Base-by-base conservation (phyloP, 2,329 filamentous ascomycete genomes). In the Bipolaris bicolor region DNA sequence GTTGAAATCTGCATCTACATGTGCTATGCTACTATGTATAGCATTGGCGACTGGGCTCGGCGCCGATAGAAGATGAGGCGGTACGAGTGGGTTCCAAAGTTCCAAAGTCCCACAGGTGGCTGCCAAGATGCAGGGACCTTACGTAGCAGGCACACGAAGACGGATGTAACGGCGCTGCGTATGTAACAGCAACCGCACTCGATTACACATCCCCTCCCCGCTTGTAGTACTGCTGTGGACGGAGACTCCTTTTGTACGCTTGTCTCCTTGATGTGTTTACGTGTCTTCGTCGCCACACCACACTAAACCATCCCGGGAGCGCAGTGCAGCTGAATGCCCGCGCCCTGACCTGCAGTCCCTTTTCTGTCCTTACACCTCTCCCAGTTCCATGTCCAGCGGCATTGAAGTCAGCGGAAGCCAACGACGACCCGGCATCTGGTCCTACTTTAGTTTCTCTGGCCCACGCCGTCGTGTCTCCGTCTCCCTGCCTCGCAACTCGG, bases 381-480 rank as follows among this genome's bases (percentile, higher is more conserved):
- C 52, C 62, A 59, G 64, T 68, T 64, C 77, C 73, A 85, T 85
- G 83, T 85, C 83, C 77, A 83, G 82, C 77, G 79, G 80, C 64
- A 75, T 82, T 66, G 80, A 83, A 76, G 76, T 78, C 67, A 57
- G 61, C 63, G 67, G 63, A 58, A 65, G 67, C 64, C 78, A 78
- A 75, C 76, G 77, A 69, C 79, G 78, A 69, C 77, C 80, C 65
- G 78, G 76, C 65, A 79, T 84, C 67, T 84, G 82, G 79, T 83
- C 82, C 48, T 82, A 84, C 73, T 76, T 83, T 63, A 79, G 80
- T 63, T 81, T 82, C 66, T 70, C 70, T 60, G 77, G 78, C 46
- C 81, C 83, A 43, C 82, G 82, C 62, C 82, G 84, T 62, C 72
- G 74, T 50, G 77, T 78, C 53, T 86, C 84, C 29, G 76, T 83